Evolutionary conservation across 1,139 yeast genomes (phyloP), one percentile per base, ranked within the genome.

Genomic region (Suhomyces guaymorum): DNA sequence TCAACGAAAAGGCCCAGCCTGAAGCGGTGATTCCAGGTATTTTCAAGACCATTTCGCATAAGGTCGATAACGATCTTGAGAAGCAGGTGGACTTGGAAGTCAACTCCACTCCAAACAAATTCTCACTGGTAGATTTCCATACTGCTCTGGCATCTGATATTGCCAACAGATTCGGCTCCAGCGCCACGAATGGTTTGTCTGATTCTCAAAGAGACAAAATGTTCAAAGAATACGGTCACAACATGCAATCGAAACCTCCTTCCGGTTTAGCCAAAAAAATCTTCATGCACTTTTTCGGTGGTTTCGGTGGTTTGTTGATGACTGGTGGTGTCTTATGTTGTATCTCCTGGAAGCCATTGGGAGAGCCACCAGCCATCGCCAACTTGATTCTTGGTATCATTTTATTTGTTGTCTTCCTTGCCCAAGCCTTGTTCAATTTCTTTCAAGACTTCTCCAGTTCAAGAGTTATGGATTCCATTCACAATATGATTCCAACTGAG

Each of bases 361-460:
- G 79, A 11, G 53, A 68, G 22, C 79, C 79, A 15, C 79, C 80
- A 3, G 65, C 68, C 1, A 47, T 61, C 14, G 63, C 78, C 4
- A 74, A 74, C 47, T 56, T 73, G 39, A 67, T 68, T 11, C 61
- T 73, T 28, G 78, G 76, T 21, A 55, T 70, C 28, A 61, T 73
- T 13, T 51, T 75, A 27, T 54, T 73, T 15, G 54, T 60, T 15
- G 73, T 75, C 6, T 70, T 74, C 43, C 30, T 70, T n/a, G 47
- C 72, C 12, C 79, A 72, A 51, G 79, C 78, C 1, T 42, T 49
- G 14, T 71, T 73, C 54, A 72, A 73, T 48, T 73, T 72, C 39
- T 61, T 65, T 49, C 79, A 75, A 42, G 80, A 75, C 43, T 73
- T 59, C 54, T 68, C 75, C 7, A 62, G 75, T 24, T 61, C 75